Conservation (phyloP, 805 yeast genomes). For the Millerozyma miso region DNA sequence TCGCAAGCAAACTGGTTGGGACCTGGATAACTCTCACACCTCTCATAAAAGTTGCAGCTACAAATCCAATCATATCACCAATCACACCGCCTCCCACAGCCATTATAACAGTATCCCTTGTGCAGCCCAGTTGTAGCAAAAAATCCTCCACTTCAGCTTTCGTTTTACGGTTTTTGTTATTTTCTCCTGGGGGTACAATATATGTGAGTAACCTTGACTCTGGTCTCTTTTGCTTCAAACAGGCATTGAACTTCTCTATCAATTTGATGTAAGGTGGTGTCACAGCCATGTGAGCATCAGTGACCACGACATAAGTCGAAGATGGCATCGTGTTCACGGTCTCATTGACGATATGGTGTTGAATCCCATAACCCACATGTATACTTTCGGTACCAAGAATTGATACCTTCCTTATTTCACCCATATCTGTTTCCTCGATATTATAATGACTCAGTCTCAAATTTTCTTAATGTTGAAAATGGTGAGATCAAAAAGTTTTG, state of each 20-base stretch:
- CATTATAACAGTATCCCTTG: conserved; percentile 89
- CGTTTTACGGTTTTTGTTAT: conserved; percentile 80
- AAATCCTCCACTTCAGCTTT: conserved; percentile 93
- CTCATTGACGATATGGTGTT: conserved; percentile 66
- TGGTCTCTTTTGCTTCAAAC: conserved; percentile 37
- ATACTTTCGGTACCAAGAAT: conserved; percentile 81
- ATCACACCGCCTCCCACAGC: conserved; percentile 99
- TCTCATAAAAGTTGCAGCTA: conserved; percentile 99
- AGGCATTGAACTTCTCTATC: conserved; percentile 36
- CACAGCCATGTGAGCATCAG: conserved; percentile 74
- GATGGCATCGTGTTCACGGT: conserved; percentile 61
- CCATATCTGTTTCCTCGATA: conserved; percentile 7
- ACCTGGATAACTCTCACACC: conserved; percentile 92
- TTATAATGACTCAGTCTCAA: background rate
- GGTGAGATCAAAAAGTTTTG: background rate
- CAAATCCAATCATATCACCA: conserved; percentile 98
- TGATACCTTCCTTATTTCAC: conserved; percentile 49
- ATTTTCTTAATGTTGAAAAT: background rate
- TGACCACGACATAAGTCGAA: conserved; percentile 87
- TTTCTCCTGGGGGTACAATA: conserved; percentile 88
- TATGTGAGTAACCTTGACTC: conserved; percentile 66
- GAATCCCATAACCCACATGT: conserved; percentile 85
- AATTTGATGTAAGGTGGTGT: conserved; percentile 58
- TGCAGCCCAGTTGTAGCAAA: conserved; percentile 77
- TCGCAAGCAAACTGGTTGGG: conserved; percentile 89